These are phyloP conservation scores for Chlorophyllum brunneum DNA, from an alignment of 768 basidiomycete genomes.

Conservation along the genomic window DNA sequence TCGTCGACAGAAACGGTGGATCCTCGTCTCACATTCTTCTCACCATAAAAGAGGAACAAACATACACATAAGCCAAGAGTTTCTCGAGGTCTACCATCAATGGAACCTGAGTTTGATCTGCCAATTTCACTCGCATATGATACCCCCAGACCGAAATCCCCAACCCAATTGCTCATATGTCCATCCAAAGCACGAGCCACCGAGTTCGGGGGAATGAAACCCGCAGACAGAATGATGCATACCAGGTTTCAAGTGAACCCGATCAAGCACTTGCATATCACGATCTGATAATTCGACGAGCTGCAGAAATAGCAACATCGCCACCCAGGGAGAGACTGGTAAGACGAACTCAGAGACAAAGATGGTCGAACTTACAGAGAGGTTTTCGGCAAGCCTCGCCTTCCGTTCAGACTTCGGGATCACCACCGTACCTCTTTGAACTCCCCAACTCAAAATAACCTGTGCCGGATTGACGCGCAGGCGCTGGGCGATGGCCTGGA, in stretches of 20 bases:
- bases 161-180: slow-evolving; percentile 34
- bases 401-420: slow-evolving; percentile 49
- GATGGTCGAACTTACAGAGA: slow-evolving; percentile 23
- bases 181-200: slow-evolving; percentile 32
- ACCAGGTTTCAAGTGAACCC: slow-evolving; percentile 33
- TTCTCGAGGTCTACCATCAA: background rate
- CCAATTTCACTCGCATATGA: slow-evolving; percentile 12
- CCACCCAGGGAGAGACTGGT: background rate
- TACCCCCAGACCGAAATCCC: slow-evolving; percentile 27
- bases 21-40: no score
- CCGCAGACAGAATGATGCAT: slow-evolving; percentile 35
- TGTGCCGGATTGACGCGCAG: slow-evolving; percentile 28
- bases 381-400: slow-evolving; percentile 41
- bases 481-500: background rate
- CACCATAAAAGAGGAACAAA: no score
- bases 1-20: no score
- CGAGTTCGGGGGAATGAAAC: slow-evolving; percentile 25
- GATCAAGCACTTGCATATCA: slow-evolving; percentile 35
- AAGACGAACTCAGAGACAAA: background rate
- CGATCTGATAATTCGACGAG: slow-evolving; percentile 28
- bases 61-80: no score
- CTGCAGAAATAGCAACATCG: no score
- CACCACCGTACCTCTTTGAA: slow-evolving; percentile 47
- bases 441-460: slow-evolving; percentile 54
- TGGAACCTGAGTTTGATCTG: background rate